Evolutionary conservation across 352 stramenopile species (phyloP).

Genomic region (Phytophthora boehmeriae): DNA sequence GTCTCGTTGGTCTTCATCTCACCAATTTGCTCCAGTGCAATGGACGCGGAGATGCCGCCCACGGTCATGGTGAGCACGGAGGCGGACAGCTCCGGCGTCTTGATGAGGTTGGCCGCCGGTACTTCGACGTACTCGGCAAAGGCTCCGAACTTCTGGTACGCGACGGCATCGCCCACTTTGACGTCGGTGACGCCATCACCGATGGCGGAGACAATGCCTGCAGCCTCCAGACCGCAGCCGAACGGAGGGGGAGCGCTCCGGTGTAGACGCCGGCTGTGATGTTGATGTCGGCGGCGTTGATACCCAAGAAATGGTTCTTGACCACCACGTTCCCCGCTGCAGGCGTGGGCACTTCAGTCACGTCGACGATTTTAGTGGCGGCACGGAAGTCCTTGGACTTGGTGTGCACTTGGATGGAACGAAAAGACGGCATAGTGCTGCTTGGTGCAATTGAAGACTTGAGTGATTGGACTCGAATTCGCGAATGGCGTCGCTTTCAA

Average conservation of each 20-base stretch:
- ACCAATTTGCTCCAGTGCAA: constrained; percentile 23
- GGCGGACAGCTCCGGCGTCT: constrained; percentile 23
- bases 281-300: constrained; percentile 64
- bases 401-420: constrained; percentile 43
- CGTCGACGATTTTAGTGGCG: constrained; percentile 40
- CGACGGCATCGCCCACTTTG: constrained; percentile 46
- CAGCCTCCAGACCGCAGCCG: constrained; percentile 26
- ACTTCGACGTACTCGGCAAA: constrained; percentile 62
- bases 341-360: constrained; percentile 31
- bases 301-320: constrained; percentile 38
- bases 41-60: constrained; percentile 42
- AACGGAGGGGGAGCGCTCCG: constrained; percentile 17
- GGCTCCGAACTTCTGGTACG: constrained; percentile 44
- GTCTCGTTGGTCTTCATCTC: constrained; percentile 30
- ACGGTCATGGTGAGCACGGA: constrained; percentile 43
- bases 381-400: constrained; percentile 51
- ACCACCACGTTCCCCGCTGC: constrained; percentile 40
- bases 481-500: too few species aligned
- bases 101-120: constrained; percentile 29
- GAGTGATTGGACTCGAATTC: not conserved
- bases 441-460: not conserved
- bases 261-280: constrained; percentile 46
- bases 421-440: constrained; percentile 21
- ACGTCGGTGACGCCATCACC: constrained; percentile 44
- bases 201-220: constrained; percentile 41